phyloP scores from a whole-genome alignment of 176 grass and related monocot genomes.

The Puccinellia tenuiflora region DNA sequence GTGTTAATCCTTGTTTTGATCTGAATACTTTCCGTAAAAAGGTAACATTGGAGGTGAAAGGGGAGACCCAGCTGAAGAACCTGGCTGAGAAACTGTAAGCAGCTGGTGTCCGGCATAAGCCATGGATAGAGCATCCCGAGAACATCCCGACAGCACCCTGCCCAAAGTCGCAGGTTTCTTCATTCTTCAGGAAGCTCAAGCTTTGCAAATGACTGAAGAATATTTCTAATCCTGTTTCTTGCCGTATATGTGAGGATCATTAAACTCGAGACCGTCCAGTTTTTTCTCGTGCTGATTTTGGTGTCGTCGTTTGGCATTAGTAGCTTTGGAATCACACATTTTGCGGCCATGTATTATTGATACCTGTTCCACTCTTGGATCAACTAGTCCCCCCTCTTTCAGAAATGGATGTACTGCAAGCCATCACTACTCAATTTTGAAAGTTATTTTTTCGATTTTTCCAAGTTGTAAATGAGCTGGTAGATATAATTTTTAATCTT shows the following conservation, averaged over 20 bases:
- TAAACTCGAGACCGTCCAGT: not conserved
- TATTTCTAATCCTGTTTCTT: not conserved
- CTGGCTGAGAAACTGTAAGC: conserved; percentile 62
- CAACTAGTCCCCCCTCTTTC: not conserved
- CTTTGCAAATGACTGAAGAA: conserved; percentile 63
- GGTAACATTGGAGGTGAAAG: conserved; percentile 93
- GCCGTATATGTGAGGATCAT: not conserved
- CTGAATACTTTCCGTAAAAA: not conserved
- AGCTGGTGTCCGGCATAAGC: conserved; percentile 53
- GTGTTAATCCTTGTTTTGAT: not conserved
- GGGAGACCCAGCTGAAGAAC: conserved; percentile 72
- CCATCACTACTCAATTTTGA: no score
- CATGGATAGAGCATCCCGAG: conserved; percentile 88
- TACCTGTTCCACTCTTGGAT: not conserved
- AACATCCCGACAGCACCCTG: conserved; percentile 73
- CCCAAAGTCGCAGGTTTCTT: conserved; percentile 63
- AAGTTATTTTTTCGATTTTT: no score
- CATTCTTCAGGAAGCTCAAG: conserved; percentile 93
- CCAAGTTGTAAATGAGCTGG: no score
- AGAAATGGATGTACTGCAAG: not conserved
- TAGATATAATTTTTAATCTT: no score
- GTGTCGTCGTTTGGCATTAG: not conserved
- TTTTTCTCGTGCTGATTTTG: not conserved
- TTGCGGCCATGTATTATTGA: not conserved
- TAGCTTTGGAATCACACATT: not conserved